Evolutionary conservation across 805 yeast genomes (phyloP), one percentile per base, ranked within the genome.

Genomic region (Barnettozyma botsteinii): DNA sequence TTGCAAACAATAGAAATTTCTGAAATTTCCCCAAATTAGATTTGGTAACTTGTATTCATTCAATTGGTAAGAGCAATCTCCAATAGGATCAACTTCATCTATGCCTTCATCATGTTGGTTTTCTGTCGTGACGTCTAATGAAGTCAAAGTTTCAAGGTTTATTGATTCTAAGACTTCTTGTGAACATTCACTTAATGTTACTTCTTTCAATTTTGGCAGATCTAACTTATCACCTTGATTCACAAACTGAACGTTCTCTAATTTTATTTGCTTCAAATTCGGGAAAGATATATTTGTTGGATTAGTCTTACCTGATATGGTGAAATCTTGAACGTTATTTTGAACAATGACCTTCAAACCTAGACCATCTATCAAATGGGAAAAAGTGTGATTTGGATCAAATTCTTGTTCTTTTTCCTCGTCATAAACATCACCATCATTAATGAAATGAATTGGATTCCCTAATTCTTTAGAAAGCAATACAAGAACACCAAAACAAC

Each of bases 1-100:
- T 7, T 26, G 12, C 3, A 38, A 12, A 10, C 24, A 12, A 12
- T 31, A 32, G 11, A 42, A 32, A 24, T 38, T 38, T 33, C 46
- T 38, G 4, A 42, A 35, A 15, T 42, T 42, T 4, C 31, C 42
- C 46, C 42, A 42, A 7, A 38, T 20, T n/a, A 42, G 26, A 4
- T 19, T 21, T 13, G 35, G 19, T 20, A 35, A 27, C 3, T 24
- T 13, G 14, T 10, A 11, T 1, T 33, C 17, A 15, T 33, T 19
- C 4, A 41, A 9, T 18, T 37, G 27, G n/a, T 41, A 41, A 3
- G 14, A 28, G 4, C 12, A 14, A 19, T 23, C 21, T 11, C 44
- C 44, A 20, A 41, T 29, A 11, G 40, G 37, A 7, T 38, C 37
- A 19, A 22, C 26, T 29, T 26, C 37, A 7, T 31, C 35, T 14